Percentiles rank a stretch among this genome's conserved stretches.
Evolutionary conservation across 495 filamentous ascomycete species (phyloP).

Genomic region (Lichina pygmaea): DNA sequence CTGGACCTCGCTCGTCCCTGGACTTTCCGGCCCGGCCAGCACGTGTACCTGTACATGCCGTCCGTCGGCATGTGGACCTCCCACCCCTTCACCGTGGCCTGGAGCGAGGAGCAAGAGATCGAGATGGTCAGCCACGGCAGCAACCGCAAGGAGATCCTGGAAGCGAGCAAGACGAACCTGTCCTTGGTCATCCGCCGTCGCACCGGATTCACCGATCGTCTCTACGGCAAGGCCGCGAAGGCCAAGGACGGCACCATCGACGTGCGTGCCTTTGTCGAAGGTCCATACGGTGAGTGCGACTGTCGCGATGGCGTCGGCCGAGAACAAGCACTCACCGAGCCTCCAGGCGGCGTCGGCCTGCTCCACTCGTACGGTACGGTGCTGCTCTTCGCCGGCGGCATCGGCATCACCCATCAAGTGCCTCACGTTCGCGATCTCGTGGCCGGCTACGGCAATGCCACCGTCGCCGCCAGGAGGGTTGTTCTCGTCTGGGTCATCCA

Average conservation of each 20-base stretch:
- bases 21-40: conserved; percentile 45
- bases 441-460: conserved; percentile 34
- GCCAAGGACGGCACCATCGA: conserved; percentile 29
- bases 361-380: conserved; percentile 63
- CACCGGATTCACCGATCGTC: conserved; percentile 54
- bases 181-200: conserved; percentile 56
- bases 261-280: conserved; percentile 44
- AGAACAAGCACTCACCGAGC: not conserved
- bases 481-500: conserved; percentile 81
- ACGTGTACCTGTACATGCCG: conserved; percentile 65
- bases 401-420: conserved; percentile 74
- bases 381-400: conserved; percentile 63
- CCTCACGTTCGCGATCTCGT: conserved; percentile 53
- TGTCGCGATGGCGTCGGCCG: not conserved
- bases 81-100: conserved; percentile 40
- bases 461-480: conserved; percentile 51
- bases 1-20: conserved; percentile 55
- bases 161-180: conserved; percentile 32
- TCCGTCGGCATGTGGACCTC: conserved; percentile 40
- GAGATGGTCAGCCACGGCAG: conserved; percentile 20
- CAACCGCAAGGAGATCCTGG: conserved; percentile 26
- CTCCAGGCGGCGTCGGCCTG: conserved; percentile 23
- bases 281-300: conserved; percentile 32
- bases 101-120: conserved; percentile 28
- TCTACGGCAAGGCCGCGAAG: conserved; percentile 40